Evolutionary conservation across 1,284 basidiomycete genomes (phyloP).

Genomic region (Ceratobasidium sp.): DNA sequence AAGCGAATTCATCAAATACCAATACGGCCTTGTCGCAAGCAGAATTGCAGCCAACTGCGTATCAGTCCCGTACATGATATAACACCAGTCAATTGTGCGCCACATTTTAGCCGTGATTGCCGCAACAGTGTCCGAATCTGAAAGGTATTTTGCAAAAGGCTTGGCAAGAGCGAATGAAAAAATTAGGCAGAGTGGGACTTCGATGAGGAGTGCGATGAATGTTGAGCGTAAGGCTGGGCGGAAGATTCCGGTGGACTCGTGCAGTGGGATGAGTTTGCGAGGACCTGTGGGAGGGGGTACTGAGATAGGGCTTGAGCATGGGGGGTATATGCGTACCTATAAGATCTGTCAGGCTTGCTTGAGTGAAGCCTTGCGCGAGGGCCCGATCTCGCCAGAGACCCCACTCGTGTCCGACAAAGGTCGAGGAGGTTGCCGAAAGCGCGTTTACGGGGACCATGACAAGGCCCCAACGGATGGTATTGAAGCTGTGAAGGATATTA

Average conservation of each 20-base stretch:
- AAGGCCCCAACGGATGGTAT: constrained; percentile 52
- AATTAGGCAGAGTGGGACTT: constrained; percentile 50
- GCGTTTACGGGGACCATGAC: constrained; percentile 52
- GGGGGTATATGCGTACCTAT: constrained; percentile 38
- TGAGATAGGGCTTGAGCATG: neutral
- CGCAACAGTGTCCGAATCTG: constrained; percentile 49
- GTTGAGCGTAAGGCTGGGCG: constrained; percentile 50
- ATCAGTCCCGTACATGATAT: constrained; percentile 52
- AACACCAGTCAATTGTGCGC: constrained; percentile 51
- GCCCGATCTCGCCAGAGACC: constrained; percentile 47
- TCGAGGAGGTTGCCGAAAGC: constrained; percentile 49
- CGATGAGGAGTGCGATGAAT: constrained; percentile 49
- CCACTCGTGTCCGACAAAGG: constrained; percentile 52
- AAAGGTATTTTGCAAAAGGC: constrained; percentile 51
- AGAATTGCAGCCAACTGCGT: constrained; percentile 52
- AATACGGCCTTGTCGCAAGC: constrained; percentile 50
- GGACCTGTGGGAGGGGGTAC: neutral
- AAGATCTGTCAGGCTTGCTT: constrained; percentile 41
- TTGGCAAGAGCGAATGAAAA: constrained; percentile 48
- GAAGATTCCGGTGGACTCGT: constrained; percentile 47
- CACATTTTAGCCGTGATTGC: constrained; percentile 49
- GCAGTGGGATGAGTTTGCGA: constrained; percentile 27
- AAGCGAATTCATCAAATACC: constrained; percentile 51
- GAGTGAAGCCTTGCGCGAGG: constrained; percentile 6
- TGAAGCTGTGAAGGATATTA: constrained; percentile 48